phyloP scores from a whole-genome alignment of 768 basidiomycete species.

The Trametes coccinea region DNA sequence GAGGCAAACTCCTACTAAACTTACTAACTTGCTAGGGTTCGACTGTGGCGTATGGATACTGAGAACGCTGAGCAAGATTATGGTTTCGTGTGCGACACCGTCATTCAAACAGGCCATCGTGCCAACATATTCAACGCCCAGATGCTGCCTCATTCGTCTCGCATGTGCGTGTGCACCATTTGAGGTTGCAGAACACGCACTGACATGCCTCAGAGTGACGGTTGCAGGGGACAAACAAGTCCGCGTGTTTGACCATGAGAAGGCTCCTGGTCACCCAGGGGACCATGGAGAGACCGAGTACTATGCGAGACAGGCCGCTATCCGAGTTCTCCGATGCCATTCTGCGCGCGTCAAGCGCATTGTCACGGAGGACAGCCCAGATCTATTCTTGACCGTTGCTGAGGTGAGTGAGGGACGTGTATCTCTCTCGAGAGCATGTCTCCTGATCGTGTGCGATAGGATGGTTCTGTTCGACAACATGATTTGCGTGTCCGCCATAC shows the following conservation, averaged over 20 bases:
- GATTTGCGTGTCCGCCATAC: slow-evolving; percentile 71
- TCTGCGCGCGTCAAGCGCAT: slow-evolving; percentile 72
- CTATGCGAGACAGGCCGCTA: slow-evolving; percentile 46
- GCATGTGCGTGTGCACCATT: slow-evolving; percentile 54
- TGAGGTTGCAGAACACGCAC: not conserved
- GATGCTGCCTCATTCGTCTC: slow-evolving; percentile 76
- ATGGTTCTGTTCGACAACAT: slow-evolving; percentile 86
- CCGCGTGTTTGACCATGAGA: slow-evolving; percentile 71
- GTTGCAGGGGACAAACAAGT: slow-evolving; percentile 78
- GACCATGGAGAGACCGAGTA: slow-evolving; percentile 48
- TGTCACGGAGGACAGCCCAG: slow-evolving; percentile 75
- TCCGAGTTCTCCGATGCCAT: slow-evolving; percentile 70
- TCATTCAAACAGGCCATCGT: slow-evolving; percentile 78
- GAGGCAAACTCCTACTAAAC: not conserved
- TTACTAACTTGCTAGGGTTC: slow-evolving; percentile 46
- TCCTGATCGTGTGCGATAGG: slow-evolving; percentile 42
- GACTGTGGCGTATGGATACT: slow-evolving; percentile 74
- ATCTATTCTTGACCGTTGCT: slow-evolving; percentile 75
- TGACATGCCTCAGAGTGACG: slow-evolving; percentile 49
- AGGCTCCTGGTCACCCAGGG: slow-evolving; percentile 32
- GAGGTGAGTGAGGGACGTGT: slow-evolving; percentile 49
- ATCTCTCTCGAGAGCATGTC: no score
- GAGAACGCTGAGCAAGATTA: slow-evolving; percentile 48
- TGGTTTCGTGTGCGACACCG: slow-evolving; percentile 63
- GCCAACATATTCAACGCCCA: slow-evolving; percentile 86